Base-by-base conservation (phyloP, 2,329 filamentous ascomycete species). In the Xylaria arbuscula region DNA sequence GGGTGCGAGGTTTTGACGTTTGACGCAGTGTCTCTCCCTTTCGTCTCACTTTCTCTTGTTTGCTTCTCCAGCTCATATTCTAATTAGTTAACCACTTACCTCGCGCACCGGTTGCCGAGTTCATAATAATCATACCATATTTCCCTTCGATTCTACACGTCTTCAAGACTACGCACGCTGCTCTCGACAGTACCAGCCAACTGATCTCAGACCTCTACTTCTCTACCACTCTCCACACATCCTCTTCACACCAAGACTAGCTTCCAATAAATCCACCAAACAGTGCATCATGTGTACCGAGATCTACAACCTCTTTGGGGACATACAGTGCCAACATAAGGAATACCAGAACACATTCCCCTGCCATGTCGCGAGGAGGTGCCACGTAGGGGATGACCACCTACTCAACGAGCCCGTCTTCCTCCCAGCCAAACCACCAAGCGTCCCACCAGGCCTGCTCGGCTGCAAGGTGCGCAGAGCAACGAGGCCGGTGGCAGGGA, bases 321-420 rank as follows among this genome's bases (percentile, higher is more conserved):
- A 72, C 34, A 7, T 50, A 8, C 65, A 66, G 3, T 81, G 80
- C 75, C 59, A 60, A 28, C 79, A 81, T 69, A 73, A 66, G 56
- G 61, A 74, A 56, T 80, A 78, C 70, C 78, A 81, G 55, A 80
- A 79, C 74, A 80, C 77, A 7, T 77, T 70, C 63, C 67, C 67
- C 24, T 81, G 80, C 64, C 69, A 74, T 51, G 34, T 73, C 0
- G 78, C 73, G 1, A 71, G 72, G 2, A 70, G 78, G 28, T 70
- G 63, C 55, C 32, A 51, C 2, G 62, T 71, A 6, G 64, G 55
- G 2, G 72, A 73, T 40, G 73, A 76, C 42, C 40, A 70, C 50
- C 34, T 71, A 15, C 75, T 79, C 6, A 36, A 61, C 2, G 58
- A 74, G 64, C 59, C 74, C 19, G 68, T 73, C 36, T 72, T 61